Evolutionary conservation across 75 land plant species (phyloP).

Genomic region (Isoetes taiwanensis): DNA sequence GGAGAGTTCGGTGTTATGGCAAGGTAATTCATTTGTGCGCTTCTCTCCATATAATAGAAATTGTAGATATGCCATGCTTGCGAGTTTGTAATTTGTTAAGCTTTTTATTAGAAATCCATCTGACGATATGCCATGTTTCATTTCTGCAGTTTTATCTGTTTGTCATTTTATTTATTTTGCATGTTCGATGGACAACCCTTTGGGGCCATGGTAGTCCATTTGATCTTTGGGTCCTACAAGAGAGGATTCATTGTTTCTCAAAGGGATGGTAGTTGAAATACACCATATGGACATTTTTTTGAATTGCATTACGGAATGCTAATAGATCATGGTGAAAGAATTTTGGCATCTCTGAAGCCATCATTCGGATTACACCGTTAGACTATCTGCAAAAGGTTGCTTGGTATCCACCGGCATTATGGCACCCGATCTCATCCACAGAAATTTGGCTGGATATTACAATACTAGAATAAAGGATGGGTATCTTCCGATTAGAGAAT

Average conservation of each 20-base stretch:
- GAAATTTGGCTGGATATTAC: conserved; percentile 55
- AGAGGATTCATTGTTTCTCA: conserved; percentile 40
- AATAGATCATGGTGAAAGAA: conserved; percentile 51
- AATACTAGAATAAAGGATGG: conserved; percentile 49
- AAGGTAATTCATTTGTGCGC: conserved; percentile 13
- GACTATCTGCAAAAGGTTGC: conserved; percentile 48
- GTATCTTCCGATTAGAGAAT: conserved; percentile 41
- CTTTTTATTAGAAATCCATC: too few species aligned
- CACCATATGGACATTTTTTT: conserved; percentile 43
- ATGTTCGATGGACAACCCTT: too few species aligned
- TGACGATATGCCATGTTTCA: too few species aligned
- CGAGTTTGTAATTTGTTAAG: too few species aligned
- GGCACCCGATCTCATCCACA: conserved; percentile 40
- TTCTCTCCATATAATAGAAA: too few species aligned
- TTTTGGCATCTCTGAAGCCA: conserved; percentile 32
- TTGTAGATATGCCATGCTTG: too few species aligned
- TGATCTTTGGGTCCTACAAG: conserved; percentile 31
- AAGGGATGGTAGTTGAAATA: conserved; percentile 44
- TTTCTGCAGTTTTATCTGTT: too few species aligned
- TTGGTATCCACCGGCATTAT: conserved; percentile 56
- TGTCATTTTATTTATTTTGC: too few species aligned
- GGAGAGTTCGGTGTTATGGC: conserved; percentile 31
- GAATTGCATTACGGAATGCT: conserved; percentile 55
- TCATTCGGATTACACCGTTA: conserved; percentile 34
- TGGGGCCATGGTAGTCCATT: conserved; percentile 50